phyloP scores from a whole-genome alignment of 768 basidiomycete genomes.

The Myochromella boudieri region DNA sequence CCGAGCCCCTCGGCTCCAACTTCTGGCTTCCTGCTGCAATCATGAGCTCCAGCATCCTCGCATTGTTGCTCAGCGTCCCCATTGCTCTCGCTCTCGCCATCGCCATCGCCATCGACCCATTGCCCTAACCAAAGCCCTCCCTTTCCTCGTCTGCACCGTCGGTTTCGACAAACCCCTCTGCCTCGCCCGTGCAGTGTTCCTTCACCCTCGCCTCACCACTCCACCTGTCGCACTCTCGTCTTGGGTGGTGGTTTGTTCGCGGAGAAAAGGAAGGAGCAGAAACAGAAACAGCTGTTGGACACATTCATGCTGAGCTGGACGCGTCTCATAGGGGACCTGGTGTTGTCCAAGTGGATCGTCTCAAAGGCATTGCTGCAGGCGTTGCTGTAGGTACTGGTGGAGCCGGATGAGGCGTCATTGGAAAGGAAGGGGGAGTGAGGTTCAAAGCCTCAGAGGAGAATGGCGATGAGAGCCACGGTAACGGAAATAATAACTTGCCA shows the following conservation, averaged over 20 bases:
- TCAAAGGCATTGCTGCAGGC: slow-evolving; percentile 75
- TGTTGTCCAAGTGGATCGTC: slow-evolving; percentile 95
- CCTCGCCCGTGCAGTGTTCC: slow-evolving; percentile 86
- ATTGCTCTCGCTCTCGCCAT: slow-evolving; percentile 64
- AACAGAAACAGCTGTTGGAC: slow-evolving; percentile 55
- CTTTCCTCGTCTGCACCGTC: slow-evolving; percentile 96
- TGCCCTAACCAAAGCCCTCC: slow-evolving; percentile 90
- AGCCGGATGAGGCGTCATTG: slow-evolving; percentile 24
- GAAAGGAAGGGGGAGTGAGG: slow-evolving; percentile 16
- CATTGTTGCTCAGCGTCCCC: slow-evolving; percentile 83
- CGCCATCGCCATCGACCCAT: slow-evolving; percentile 94
- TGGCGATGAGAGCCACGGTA: too few relatives aligned
- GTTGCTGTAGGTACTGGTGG: too few relatives aligned
- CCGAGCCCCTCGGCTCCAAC: slow-evolving; percentile 75
- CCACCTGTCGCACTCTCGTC: slow-evolving; percentile 28
- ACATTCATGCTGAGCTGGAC: slow-evolving; percentile 92
- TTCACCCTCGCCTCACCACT: slow-evolving; percentile 65
- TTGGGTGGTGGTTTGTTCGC: not conserved
- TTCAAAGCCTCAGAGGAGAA: too few relatives aligned
- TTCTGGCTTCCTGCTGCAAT: slow-evolving; percentile 67
- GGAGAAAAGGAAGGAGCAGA: slow-evolving; percentile 30
- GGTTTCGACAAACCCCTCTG: slow-evolving; percentile 97
- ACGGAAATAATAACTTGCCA: slow-evolving; percentile 1
- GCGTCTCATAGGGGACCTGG: slow-evolving; percentile 87
- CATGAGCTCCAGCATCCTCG: slow-evolving; percentile 75